Base-by-base conservation (phyloP, 2,329 filamentous ascomycete species). In the Xylariaceae sp. region DNA sequence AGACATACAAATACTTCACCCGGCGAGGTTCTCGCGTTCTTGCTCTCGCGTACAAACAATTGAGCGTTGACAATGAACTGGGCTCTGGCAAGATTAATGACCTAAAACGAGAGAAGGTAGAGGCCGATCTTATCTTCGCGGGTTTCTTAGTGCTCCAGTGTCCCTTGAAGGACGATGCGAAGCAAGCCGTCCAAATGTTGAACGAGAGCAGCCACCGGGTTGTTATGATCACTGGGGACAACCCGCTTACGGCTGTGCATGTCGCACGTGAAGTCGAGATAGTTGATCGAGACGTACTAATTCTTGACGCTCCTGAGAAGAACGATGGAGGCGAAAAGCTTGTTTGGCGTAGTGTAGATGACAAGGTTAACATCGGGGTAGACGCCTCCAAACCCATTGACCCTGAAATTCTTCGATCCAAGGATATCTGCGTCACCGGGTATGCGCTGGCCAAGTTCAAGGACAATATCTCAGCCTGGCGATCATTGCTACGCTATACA, bases 221-320 rank as follows among this genome's bases (percentile, higher is more conserved):
- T 40, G 89, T 99, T 64, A 99, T 99, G 94, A 99, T 99, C 62
- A 99, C 94, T 55, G 94, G 94, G 70, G 94, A 99, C 73, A 99
- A 99, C 72, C 93, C 94, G 10, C 81, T 99, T 46, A 99, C 94
- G 33, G 94, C 94, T 61, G 91, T 96, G 9, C 93, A 99, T 69
- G 94, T 99, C 51, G 94, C 94, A 13, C 87, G 88, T 57, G 88
- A 97, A 71, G 94, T 99, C 21, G 94, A 99, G 72, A 99, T 99
- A 71, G 92, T 99, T 13, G 94, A 99, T 67, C 88, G 94, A 51
- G 92, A 97, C 27, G 91, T 94, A 48, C 81, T 97, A 55, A 97
- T 99, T 64, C 81, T 99, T 21, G 94, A 99, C 71, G 91, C 93
- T 2, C 94, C 94, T 18, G 94, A 99, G 72, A 83, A 97, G 66